A percentile compares a stretch with the other conserved stretches of the same genome.
phyloP scores from a whole-genome alignment of 2,329 filamentous ascomycete genomes.

The Plenodomus biglobosus region DNA sequence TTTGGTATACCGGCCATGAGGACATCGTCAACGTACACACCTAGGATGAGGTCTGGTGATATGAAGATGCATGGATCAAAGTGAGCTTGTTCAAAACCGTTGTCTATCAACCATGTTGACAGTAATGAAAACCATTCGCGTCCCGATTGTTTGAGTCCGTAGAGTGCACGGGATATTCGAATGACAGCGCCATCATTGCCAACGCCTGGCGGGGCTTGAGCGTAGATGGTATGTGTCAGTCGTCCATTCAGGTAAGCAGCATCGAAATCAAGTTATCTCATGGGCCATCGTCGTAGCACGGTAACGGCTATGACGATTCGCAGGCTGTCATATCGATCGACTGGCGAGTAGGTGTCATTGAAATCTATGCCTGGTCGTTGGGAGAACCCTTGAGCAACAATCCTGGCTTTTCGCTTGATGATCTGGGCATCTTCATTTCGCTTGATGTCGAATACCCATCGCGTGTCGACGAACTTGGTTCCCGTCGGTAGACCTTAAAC shows the following conservation, averaged over 20 bases:
- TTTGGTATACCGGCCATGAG: slow-evolving; percentile 1
- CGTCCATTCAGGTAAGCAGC: slow-evolving; percentile 7
- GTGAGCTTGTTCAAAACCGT: background rate
- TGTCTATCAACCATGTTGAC: background rate
- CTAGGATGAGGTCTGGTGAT: slow-evolving; percentile 2
- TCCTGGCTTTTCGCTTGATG: slow-evolving; percentile 6
- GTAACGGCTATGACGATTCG: slow-evolving; percentile 2
- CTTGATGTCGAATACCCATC: slow-evolving; percentile 11
- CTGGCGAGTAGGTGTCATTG: slow-evolving; percentile 9
- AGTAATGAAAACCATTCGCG: slow-evolving; percentile 13
- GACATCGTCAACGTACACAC: slow-evolving; percentile 17
- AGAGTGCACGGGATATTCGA: slow-evolving; percentile 7
- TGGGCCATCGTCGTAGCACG: background rate
- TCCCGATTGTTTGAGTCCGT: slow-evolving; percentile 18
- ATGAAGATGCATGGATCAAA: slow-evolving; percentile 11
- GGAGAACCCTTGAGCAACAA: slow-evolving; percentile 10
- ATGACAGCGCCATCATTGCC: background rate
- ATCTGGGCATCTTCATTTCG: slow-evolving; percentile 2
- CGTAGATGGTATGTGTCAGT: slow-evolving; percentile 4
- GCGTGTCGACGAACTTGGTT: slow-evolving; percentile 4
- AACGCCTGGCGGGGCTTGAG: background rate
- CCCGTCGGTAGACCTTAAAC: background rate
- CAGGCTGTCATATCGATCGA: slow-evolving; percentile 7
- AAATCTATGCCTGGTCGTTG: slow-evolving; percentile 9
- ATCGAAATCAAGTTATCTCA: slow-evolving; percentile 9